Percentiles rank a stretch among this genome's conserved stretches.
phyloP scores from a whole-genome alignment of 1,139 yeast genomes.

The Suhomyces guaymorum region DNA sequence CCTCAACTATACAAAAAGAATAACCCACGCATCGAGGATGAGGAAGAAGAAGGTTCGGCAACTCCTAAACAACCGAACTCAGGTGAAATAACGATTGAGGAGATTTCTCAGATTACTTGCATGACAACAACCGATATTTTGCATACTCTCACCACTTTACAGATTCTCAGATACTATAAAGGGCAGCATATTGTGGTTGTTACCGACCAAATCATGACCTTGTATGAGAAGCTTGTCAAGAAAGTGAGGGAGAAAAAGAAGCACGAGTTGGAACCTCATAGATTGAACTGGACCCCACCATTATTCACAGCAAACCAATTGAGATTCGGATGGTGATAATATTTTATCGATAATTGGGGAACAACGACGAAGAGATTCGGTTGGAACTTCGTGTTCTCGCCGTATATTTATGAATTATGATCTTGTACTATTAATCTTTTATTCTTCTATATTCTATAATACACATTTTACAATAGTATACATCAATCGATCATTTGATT shows the following conservation, averaged over 20 bases:
- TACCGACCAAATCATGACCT: constrained; percentile 77
- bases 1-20: constrained; percentile 43
- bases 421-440: neutral
- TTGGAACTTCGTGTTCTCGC: neutral
- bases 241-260: constrained; percentile 62
- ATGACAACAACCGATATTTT: constrained; percentile 96
- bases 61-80: constrained; percentile 16
- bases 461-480: neutral
- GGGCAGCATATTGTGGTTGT: constrained; percentile 94
- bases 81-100: constrained; percentile 86
- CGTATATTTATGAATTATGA: neutral
- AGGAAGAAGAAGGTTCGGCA: constrained; percentile 29
- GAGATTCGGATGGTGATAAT: constrained; percentile 77
- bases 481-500: neutral
- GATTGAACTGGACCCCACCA: constrained; percentile 91
- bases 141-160: constrained; percentile 88
- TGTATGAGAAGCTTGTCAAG: constrained; percentile 71
- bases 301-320: constrained; percentile 93
- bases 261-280: constrained; percentile 72
- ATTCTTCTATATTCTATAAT: no score
- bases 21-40: constrained; percentile 32
- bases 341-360: neutral
- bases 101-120: constrained; percentile 79
- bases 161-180: constrained; percentile 86
- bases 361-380: no score